Conservation (phyloP, 2,329 filamentous ascomycete genomes). For the Fusarium albosuccineum region DNA sequence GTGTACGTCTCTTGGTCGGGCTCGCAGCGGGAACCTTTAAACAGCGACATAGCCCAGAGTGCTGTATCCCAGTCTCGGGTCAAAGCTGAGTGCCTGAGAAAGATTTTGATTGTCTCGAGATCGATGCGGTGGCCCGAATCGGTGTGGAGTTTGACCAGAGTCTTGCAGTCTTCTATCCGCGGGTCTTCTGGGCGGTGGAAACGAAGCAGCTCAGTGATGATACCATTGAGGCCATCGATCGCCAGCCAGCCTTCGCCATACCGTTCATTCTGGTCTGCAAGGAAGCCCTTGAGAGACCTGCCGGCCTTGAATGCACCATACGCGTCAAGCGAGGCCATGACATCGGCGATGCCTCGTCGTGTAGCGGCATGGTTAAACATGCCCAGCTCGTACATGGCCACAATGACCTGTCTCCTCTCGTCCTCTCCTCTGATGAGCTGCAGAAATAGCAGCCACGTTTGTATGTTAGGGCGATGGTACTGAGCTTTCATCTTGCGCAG, state of each 20-base stretch:
- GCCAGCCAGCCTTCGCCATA: conserved; percentile 64
- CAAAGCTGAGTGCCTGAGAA: conserved; percentile 51
- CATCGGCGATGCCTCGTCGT: conserved; percentile 54
- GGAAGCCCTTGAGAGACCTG: conserved; percentile 53
- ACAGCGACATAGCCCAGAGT: conserved; percentile 47
- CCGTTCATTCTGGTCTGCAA: conserved; percentile 55
- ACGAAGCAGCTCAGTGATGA: conserved; percentile 59
- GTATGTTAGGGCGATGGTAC: conserved; percentile 56
- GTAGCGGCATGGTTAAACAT: conserved; percentile 56
- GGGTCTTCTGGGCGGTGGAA: conserved; percentile 49
- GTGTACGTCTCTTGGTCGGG: conserved; percentile 53
- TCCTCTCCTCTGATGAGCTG: conserved; percentile 70
- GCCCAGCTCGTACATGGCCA: conserved; percentile 60
- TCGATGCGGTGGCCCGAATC: conserved; percentile 45
- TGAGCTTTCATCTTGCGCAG: conserved; percentile 57
- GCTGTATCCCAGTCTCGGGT: conserved; percentile 49
- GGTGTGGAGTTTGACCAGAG: conserved; percentile 44
- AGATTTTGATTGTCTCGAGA: conserved; percentile 53
- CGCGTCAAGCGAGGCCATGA: conserved; percentile 60
- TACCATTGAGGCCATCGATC: conserved; percentile 51
- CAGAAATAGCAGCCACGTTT: conserved; percentile 64
- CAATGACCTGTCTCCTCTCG: conserved; percentile 60
- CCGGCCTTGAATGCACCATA: conserved; percentile 56
- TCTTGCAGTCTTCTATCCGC: conserved; percentile 45
- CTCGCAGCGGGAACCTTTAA: conserved; percentile 33